Evolutionary conservation across 441 rosid genomes (phyloP), one percentile per base, ranked within the genome.

Genomic region (Croton laevigatus): DNA sequence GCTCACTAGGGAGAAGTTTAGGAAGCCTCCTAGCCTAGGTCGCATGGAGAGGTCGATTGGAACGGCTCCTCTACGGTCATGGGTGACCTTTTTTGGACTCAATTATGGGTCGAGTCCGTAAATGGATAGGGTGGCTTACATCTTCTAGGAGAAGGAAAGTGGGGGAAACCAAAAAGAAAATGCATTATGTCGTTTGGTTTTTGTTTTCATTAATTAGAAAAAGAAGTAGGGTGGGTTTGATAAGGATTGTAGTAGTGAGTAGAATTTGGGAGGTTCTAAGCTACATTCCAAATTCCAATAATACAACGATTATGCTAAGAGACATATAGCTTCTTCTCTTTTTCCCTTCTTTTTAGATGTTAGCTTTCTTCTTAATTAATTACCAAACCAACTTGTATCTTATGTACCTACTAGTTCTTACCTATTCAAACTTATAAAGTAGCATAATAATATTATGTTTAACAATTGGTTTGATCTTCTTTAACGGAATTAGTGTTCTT

Each of bases 271-370:
- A 12, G 38, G 53, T 27, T 4, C 8, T 5, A 10, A 13, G 48
- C 69, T 68, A 55, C 64, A 45, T 62, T 55, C 45, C 77, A 62
- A 61, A 17, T 61, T 44, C 52, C 68, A 54, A 20, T 62, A 53
- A 68, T 53, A 61, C 53, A 62, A 16, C 20, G 62, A 44, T 61
- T 46, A 42, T 59, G 20, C 20, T 40, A 14, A 17, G 53, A 49
- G 36, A 48, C 52, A 11, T 0, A 22, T n/a, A 34, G 37, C 49
- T 27, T 27, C 20, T 72, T 44, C 36, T 37, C 57, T 36, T 57
- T 32, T 32, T 3, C 52, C 4, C 10, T 45, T 22, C 27, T 61
- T 17, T 45, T 22, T 37, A 19, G 6, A 19, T n/a, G 9, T 0
- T 1, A 0, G 8, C 5, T 7, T 38, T 61, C 14, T 38, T 46